Percentiles rank a stretch among this genome's conserved stretches.
phyloP scores from a whole-genome alignment of 2,329 filamentous ascomycete genomes.

The Aspergillus persii region DNA sequence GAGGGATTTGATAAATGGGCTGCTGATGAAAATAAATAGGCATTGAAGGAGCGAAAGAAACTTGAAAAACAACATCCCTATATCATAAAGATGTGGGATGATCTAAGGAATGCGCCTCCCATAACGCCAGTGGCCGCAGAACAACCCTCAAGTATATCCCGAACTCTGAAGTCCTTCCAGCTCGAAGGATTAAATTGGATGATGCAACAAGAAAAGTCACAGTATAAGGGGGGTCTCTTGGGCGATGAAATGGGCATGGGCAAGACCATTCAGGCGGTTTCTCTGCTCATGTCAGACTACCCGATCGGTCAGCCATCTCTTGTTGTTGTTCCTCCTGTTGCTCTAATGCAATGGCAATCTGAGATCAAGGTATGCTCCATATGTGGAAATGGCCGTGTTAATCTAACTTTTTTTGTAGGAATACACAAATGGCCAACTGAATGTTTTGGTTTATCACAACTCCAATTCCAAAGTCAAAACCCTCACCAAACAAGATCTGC shows the following conservation, averaged over 20 bases:
- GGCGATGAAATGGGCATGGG: constrained; percentile 99
- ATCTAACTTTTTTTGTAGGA: constrained; percentile 24
- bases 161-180: constrained; percentile 88
- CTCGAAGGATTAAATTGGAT: constrained; percentile 94
- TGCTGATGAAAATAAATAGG: constrained; percentile 30
- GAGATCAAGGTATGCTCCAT: constrained; percentile 64
- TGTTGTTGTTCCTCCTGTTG: constrained; percentile 88
- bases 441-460: constrained; percentile 86
- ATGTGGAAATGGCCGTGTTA: background rate
- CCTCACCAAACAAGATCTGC: constrained; percentile 70
- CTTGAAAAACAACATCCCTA: constrained; percentile 76
- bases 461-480: constrained; percentile 80
- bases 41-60: constrained; percentile 58
- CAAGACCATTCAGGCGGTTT: constrained; percentile 97
- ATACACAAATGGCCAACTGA: constrained; percentile 84
- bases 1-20: constrained; percentile 19
- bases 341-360: constrained; percentile 90
- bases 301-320: constrained; percentile 78
- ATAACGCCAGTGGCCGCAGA: constrained; percentile 63
- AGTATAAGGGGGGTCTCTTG: constrained; percentile 84
- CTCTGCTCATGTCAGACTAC: constrained; percentile 96
- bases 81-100: constrained; percentile 80
- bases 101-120: constrained; percentile 65
- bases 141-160: constrained; percentile 75
- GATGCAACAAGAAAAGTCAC: constrained; percentile 78